These are phyloP conservation scores for Penicillium fuscoglaucum DNA, from an alignment of 2,329 filamentous ascomycete species.

Conservation along the genomic window DNA sequence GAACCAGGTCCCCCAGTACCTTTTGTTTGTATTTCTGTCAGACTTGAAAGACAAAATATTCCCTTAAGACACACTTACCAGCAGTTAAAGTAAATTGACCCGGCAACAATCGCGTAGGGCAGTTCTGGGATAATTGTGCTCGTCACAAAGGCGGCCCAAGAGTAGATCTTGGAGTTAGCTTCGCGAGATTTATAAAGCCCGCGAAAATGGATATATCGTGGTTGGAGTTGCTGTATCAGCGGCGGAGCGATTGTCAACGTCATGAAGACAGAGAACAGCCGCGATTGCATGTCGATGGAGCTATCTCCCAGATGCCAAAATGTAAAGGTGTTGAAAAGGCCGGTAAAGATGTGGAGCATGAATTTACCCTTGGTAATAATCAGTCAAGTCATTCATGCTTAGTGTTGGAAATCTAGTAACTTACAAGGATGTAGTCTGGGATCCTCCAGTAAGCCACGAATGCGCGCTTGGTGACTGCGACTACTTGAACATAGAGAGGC, in stretches of 20 bases:
- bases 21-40: conserved; percentile 15
- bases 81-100: conserved; percentile 63
- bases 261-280: conserved; percentile 75
- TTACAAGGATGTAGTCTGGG: conserved; percentile 57
- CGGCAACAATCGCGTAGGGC: conserved; percentile 67
- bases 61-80: conserved; percentile 50
- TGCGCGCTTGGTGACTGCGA: conserved; percentile 56
- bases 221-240: conserved; percentile 75
- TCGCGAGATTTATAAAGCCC: conserved; percentile 71
- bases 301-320: conserved; percentile 64
- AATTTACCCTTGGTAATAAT: conserved; percentile 54
- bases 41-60: background rate
- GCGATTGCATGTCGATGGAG: conserved; percentile 65
- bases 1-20: conserved; percentile 58
- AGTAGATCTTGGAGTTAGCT: conserved; percentile 76
- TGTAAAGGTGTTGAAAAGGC: conserved; percentile 69
- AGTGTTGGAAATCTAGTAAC: background rate
- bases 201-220: conserved; percentile 66
- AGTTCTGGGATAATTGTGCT: conserved; percentile 68
- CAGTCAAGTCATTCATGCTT: background rate
- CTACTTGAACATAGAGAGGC: conserved; percentile 56
- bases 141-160: conserved; percentile 69
- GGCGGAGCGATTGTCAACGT: conserved; percentile 72
- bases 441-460: conserved; percentile 67
- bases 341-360: conserved; percentile 61